Base-by-base conservation (phyloP, 768 basidiomycete genomes). In the Russula virescens region DNA sequence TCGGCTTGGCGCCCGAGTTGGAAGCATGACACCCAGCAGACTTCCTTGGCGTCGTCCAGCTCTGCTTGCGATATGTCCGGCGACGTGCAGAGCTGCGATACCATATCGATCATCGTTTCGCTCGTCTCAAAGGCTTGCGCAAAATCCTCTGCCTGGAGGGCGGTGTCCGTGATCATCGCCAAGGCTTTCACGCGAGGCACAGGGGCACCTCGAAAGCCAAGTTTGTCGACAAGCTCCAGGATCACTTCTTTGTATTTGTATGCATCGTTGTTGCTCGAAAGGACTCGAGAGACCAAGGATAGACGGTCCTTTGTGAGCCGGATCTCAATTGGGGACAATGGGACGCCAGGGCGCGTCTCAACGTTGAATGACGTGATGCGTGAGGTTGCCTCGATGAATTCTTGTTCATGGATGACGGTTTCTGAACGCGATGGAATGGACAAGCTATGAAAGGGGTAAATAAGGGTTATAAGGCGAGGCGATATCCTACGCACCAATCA, bases 361-460 rank as follows among this genome's bases (percentile, higher is more conserved):
- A 96, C 80, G 61, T 91, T 90, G 79, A 92, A 99, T 4, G 96
- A 93, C n/a, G 88, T 85, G 13, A 99, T 86, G 2, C 92, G 87
- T 26, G 94, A 96, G 1, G 97, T 99, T 2, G 97, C 97, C 76
- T 98, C 95, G 65, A 99, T 97, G 74, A 98, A 99, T 58, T 93
- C 89, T 60, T 86, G 88, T 72, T 98, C 93, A 62, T 76, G 78
- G 16, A 73, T 67, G 58, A 95, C 79, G 0, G 77, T 78, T 19
- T 84, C 81, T 0, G 93, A 87, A 5, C 78, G 73, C 7, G 77
- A 77, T 1, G 90, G 85, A 14, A 98, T 89, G 54, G 86, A 78
- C 58, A 98, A 79, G 69, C 96, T 98, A 69, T 0, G 40, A 58
- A 48, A 60, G 35, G 55, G 16, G 16, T 25, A 40, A 19, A 34